Evolutionary conservation across 2,329 filamentous ascomycete genomes (phyloP), one percentile per base, ranked within the genome.

Genomic region (Orbilia javanica): DNA sequence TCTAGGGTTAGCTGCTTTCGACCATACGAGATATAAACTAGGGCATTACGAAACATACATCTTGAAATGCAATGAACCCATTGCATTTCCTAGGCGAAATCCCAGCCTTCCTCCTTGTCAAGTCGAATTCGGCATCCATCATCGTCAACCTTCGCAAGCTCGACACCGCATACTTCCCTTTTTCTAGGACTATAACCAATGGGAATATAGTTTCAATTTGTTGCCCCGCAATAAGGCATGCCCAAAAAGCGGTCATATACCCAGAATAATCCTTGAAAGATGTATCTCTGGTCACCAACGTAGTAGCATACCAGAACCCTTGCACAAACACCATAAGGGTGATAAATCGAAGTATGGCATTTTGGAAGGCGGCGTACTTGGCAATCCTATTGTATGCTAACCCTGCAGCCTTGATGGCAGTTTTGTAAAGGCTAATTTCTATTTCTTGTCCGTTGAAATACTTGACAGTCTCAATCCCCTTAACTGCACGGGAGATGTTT

Each of bases 221-320:
- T 80, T 95, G 91, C 3, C 94, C 90, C 0, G 92, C 91, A 63
- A 90, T 89, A 39, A 97, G 85, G 1, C 91, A 92, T 3, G 92
- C 89, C 86, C 96, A 97, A 80, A 98, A 97, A 0, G 93, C 92
- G 0, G 93, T 96, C 52, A 97, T 84, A 48, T 73, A 73, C 10
- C 57, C 25, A 8, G 69, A 25, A 3, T 74, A 57, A 22, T 64
- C 70, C 2, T 97, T 89, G 69, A 91, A 86, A 0, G 91, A 92
- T 0, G 93, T 85, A 10, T 86, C 86, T 11, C 89, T 85, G 8
- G 87, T 86, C 8, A 96, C 90, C 1, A 97, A 87, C 0, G 88
- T 85, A 29, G 91, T 88, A 0, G 94, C 94, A 81, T 94, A 97
- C 89, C 93, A 97, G 82, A 98, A 97, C 0, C 94, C 94, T 72